These are phyloP conservation scores for Aspergillus panamensis DNA, from an alignment of 495 filamentous ascomycete genomes.

Conservation along the genomic window DNA sequence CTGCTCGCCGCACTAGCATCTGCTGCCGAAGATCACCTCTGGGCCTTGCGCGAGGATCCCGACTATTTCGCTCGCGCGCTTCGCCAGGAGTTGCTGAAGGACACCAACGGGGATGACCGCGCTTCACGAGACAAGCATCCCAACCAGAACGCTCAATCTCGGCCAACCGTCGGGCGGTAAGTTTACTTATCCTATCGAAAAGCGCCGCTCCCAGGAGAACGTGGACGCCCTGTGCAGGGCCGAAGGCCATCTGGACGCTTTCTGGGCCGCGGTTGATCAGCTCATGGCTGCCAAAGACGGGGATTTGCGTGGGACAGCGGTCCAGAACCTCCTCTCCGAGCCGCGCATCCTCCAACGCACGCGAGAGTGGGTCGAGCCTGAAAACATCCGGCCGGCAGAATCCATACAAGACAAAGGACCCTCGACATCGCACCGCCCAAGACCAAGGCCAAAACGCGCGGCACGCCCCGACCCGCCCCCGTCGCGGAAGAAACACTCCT, in stretches of 20 bases:
- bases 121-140: conserved; percentile 25
- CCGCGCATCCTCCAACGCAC: conserved; percentile 43
- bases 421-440: conserved; percentile 13
- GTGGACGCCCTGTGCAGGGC: conserved; percentile 38
- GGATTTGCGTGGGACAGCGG: conserved; percentile 16
- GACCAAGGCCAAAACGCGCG: conserved; percentile 43
- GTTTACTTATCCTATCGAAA: conserved; percentile 48
- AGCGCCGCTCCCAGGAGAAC: conserved; percentile 42
- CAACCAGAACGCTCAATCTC: not conserved
- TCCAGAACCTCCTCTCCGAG: conserved; percentile 25
- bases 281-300: conserved; percentile 9
- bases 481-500: not conserved
- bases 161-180: conserved; percentile 27
- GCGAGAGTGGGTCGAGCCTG: conserved; percentile 47
- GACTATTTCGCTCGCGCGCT: conserved; percentile 43
- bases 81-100: conserved; percentile 31
- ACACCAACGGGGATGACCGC: conserved; percentile 24
- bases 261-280: conserved; percentile 42
- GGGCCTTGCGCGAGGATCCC: conserved; percentile 54
- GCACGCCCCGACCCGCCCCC: conserved; percentile 17
- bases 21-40: conserved; percentile 48
- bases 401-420: not conserved
- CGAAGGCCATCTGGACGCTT: conserved; percentile 45
- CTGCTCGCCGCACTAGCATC: conserved; percentile 36
- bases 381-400: conserved; percentile 6